phyloP scores from a whole-genome alignment of 768 basidiomycete genomes.

The Erythrobasidium yunnanense region DNA sequence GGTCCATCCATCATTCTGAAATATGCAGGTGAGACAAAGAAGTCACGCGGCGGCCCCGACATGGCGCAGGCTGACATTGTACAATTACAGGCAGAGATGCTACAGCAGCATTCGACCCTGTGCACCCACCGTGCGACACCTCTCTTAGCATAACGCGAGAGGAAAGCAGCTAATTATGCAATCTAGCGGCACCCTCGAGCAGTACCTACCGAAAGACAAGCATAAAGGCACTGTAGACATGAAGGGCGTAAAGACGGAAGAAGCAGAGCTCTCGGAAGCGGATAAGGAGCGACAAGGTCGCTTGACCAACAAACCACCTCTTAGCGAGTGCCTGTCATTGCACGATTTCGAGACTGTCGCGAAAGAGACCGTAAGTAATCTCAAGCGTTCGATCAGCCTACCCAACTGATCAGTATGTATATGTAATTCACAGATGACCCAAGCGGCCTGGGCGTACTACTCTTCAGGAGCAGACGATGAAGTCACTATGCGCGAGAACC shows the following conservation, averaged over 20 bases:
- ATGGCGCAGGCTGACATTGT: no score
- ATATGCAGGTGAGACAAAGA: no score
- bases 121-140: conserved; percentile 67
- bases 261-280: conserved; percentile 52
- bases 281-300: conserved; percentile 61
- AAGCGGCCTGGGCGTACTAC: conserved; percentile 72
- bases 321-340: conserved; percentile 61
- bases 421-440: conserved; percentile 27
- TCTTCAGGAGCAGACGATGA: conserved; percentile 77
- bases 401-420: neutral
- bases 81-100: conserved; percentile 86
- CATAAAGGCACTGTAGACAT: conserved; percentile 61
- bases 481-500: conserved; percentile 41
- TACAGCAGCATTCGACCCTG: conserved; percentile 45
- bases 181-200: conserved; percentile 38
- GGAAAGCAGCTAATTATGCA: no score
- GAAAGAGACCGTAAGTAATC: conserved; percentile 52
- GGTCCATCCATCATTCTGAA: conserved; percentile 69
- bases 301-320: conserved; percentile 57
- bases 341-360: conserved; percentile 75
- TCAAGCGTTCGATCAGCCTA: neutral
- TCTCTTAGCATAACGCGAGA: no score
- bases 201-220: conserved; percentile 58
- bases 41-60: no score
- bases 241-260: conserved; percentile 48